Evolutionary conservation across 331 rosid genomes (phyloP).

Genomic region (Ulmus americana): DNA sequence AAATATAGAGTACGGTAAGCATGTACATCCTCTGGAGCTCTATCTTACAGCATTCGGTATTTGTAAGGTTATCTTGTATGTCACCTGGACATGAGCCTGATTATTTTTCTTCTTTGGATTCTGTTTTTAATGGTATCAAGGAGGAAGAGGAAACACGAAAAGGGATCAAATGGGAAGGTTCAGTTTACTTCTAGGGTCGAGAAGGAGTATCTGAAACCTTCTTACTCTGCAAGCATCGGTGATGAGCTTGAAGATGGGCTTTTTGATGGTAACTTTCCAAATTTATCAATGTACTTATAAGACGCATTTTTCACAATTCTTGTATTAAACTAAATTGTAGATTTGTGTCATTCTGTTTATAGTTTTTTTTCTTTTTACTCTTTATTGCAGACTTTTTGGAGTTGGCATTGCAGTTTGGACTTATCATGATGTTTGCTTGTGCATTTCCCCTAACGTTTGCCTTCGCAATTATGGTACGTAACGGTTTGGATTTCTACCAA

Average conservation of each 20-base stretch:
- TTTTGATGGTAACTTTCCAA: constrained; percentile 63
- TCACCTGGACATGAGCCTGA: constrained; percentile 19
- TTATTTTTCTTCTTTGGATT: not conserved
- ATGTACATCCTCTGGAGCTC: constrained; percentile 6
- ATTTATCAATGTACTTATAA: constrained; percentile 16
- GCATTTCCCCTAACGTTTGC: constrained; percentile 93
- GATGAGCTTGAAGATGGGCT: constrained; percentile 94
- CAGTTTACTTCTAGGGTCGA: constrained; percentile 81
- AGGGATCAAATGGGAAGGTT: constrained; percentile 52
- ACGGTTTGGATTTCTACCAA: constrained; percentile 11
- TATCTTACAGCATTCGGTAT: not conserved
- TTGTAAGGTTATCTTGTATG: constrained; percentile 13
- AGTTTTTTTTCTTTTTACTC: too few species aligned
- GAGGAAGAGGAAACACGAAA: constrained; percentile 57
- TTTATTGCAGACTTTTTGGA: constrained; percentile 72
- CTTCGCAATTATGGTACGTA: constrained; percentile 72
- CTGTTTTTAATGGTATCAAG: constrained; percentile 32
- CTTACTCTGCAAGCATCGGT: constrained; percentile 89
- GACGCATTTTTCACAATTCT: too few species aligned
- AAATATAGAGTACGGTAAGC: constrained; percentile 76
- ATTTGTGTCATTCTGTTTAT: too few species aligned
- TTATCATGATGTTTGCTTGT: constrained; percentile 96
- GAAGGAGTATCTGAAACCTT: constrained; percentile 87
- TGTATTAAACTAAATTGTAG: too few species aligned
- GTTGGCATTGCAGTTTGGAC: constrained; percentile 94